phyloP scores from a whole-genome alignment of 495 filamentous ascomycete species.

The Aspergillus ellipticus region DNA sequence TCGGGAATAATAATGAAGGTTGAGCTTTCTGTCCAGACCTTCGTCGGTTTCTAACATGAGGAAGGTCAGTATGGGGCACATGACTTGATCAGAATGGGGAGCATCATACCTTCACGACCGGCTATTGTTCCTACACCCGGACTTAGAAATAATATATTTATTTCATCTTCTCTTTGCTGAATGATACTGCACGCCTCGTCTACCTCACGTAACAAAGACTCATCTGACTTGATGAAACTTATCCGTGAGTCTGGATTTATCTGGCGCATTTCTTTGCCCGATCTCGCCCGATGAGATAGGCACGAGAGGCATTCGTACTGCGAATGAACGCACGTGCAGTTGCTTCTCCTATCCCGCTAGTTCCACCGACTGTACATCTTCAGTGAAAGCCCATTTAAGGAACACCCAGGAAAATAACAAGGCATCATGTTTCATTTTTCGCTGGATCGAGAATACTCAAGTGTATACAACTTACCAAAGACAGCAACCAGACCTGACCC shows the following conservation, averaged over 20 bases:
- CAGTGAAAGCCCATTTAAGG: not conserved
- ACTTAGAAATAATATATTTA: constrained; percentile 3
- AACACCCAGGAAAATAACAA: too few species aligned
- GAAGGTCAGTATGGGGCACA: not conserved
- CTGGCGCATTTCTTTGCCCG: not conserved
- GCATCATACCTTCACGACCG: not conserved
- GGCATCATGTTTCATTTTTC: not conserved
- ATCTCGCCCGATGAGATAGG: constrained; percentile 5
- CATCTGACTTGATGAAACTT: not conserved
- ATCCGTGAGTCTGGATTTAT: not conserved
- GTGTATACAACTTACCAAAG: not conserved
- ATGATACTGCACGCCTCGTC: constrained; percentile 4
- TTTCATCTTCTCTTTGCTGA: not conserved
- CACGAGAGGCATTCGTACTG: not conserved
- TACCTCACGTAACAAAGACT: not conserved
- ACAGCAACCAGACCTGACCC: constrained; percentile 3
- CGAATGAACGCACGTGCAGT: not conserved
- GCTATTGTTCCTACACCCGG: not conserved
- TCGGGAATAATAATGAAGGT: constrained; percentile 57
- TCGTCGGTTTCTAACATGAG: constrained; percentile 48
- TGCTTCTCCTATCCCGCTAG: constrained; percentile 9
- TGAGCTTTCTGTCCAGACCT: constrained; percentile 47
- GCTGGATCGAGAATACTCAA: not conserved
- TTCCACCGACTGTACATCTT: constrained; percentile 11
- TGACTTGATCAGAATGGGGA: not conserved